These are phyloP conservation scores for Lepiota venenata DNA, from an alignment of 768 basidiomycete genomes.

Conservation along the genomic window DNA sequence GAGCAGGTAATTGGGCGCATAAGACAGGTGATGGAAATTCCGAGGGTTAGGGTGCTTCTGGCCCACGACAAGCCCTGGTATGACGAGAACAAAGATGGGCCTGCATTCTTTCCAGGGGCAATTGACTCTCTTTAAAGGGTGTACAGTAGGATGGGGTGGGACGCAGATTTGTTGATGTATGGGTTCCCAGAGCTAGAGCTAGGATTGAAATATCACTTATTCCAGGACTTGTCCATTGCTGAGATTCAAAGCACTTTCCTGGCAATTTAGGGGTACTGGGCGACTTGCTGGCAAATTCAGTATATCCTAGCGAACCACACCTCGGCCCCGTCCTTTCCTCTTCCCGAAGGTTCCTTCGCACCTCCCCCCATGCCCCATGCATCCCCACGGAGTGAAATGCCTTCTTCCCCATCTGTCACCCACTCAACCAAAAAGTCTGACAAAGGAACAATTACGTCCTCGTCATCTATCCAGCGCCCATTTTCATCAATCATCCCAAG, in stretches of 20 bases:
- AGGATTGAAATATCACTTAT: neutral
- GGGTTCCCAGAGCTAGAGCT: too few relatives aligned
- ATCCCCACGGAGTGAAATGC: constrained; percentile 34
- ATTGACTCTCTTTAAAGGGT: constrained; percentile 22
- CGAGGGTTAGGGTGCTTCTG: constrained; percentile 42
- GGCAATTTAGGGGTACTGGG: too few relatives aligned
- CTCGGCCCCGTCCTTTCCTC: constrained; percentile 31
- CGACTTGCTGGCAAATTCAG: neutral
- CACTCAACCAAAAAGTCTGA: constrained; percentile 35
- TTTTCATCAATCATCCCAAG: constrained; percentile 8
- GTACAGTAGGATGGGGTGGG: neutral
- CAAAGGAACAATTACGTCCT: constrained; percentile 30
- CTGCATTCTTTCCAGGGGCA: constrained; percentile 40
- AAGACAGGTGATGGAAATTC: constrained; percentile 30
- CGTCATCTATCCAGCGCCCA: constrained; percentile 13
- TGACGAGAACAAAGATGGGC: constrained; percentile 36
- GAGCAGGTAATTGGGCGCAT: constrained; percentile 39
- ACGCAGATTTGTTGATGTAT: too few relatives aligned
- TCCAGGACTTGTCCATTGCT: too few relatives aligned
- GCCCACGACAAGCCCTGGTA: constrained; percentile 57
- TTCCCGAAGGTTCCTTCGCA: constrained; percentile 24
- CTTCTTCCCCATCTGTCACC: constrained; percentile 28
- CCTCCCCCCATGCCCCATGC: constrained; percentile 38
- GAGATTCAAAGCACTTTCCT: neutral
- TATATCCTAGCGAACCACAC: constrained; percentile 29